Percentiles rank a stretch among this genome's conserved stretches.
Conservation (phyloP, 2,329 filamentous ascomycete genomes). For the Pseudogymnoascus sp. region DNA sequence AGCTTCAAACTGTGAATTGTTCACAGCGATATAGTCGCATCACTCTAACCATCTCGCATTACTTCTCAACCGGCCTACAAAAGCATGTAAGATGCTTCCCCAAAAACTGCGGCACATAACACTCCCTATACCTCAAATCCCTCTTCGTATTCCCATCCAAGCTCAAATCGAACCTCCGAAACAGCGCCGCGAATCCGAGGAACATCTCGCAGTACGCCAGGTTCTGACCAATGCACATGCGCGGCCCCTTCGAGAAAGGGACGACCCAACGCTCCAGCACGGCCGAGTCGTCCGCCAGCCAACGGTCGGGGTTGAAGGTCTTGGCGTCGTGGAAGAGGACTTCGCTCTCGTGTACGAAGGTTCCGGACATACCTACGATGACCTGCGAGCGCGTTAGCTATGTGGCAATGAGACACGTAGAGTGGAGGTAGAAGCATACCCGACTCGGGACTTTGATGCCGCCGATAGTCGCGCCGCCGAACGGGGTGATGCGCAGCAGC, state of each 20-base stretch:
- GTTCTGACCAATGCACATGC: constrained; percentile 30
- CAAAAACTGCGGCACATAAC: constrained; percentile 13
- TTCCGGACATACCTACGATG: constrained; percentile 22
- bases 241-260: constrained; percentile 33
- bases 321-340: constrained; percentile 29
- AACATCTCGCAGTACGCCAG: constrained; percentile 27
- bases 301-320: constrained; percentile 34
- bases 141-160: constrained; percentile 17
- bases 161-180: constrained; percentile 18
- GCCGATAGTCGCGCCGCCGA: background rate
- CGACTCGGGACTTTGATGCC: background rate
- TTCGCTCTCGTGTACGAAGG: constrained; percentile 14
- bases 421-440: constrained; percentile 1
- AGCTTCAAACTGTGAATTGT: background rate
- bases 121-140: constrained; percentile 23
- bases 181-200: constrained; percentile 23
- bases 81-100: constrained; percentile 14
- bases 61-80: constrained; percentile 12
- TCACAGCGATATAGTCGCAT: background rate
- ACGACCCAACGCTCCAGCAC: constrained; percentile 29
- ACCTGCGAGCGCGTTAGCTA: background rate
- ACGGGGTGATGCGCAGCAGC: background rate
- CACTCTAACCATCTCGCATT: background rate
- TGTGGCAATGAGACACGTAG: background rate
- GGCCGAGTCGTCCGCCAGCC: constrained; percentile 24